Conservation (phyloP, 768 basidiomycete species). For the Pisolithus tinctorius region DNA sequence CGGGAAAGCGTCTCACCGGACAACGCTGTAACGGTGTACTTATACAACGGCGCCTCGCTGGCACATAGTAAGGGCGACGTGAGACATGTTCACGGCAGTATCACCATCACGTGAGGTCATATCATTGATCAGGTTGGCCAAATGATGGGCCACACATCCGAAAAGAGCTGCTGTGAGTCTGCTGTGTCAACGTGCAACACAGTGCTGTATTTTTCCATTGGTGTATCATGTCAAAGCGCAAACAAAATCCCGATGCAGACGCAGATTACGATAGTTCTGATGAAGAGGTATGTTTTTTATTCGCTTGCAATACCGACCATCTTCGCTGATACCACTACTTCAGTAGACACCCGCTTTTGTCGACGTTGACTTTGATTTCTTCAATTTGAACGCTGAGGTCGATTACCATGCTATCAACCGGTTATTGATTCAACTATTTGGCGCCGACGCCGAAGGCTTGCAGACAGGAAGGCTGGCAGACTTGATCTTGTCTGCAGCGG, state of each 20-base stretch:
- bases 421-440: conserved; percentile 60
- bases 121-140: too few relatives aligned
- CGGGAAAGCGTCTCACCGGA: too few relatives aligned
- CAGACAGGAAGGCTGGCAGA: conserved; percentile 72
- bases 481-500: conserved; percentile 69
- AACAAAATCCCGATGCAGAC: conserved; percentile 32
- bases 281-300: conserved; percentile 36
- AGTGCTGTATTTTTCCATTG: background rate
- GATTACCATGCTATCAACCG: conserved; percentile 87
- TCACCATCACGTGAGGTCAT: too few relatives aligned
- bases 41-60: too few relatives aligned
- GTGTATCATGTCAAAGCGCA: conserved; percentile 45
- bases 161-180: too few relatives aligned
- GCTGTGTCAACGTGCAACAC: too few relatives aligned
- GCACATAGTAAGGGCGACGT: too few relatives aligned
- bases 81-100: too few relatives aligned
- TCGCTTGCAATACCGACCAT: conserved; percentile 13
- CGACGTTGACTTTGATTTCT: conserved; percentile 72
- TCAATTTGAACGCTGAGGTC: conserved; percentile 71
- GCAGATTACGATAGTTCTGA: conserved; percentile 32
- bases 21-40: too few relatives aligned
- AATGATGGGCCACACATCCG: too few relatives aligned
- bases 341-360: conserved; percentile 13
- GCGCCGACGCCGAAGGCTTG: conserved; percentile 65
- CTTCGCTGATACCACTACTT: conserved; percentile 8